Evolutionary conservation across 2,329 filamentous ascomycete genomes (phyloP).

Genomic region (Ophiocordyceps camponoti-rufipedis): DNA sequence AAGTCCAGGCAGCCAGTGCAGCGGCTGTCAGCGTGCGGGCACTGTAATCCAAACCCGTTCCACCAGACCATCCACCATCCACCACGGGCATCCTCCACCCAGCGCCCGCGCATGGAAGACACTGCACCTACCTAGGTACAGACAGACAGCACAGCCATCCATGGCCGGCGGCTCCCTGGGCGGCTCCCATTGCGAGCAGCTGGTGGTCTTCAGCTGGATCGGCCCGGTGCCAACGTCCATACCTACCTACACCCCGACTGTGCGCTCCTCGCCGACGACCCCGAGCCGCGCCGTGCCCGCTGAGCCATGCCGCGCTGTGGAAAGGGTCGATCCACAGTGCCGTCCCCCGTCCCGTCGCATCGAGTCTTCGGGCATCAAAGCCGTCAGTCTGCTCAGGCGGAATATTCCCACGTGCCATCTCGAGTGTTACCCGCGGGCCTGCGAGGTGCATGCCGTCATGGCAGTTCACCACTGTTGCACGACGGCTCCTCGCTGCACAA

Average conservation of each 20-base stretch:
- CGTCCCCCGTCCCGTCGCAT: too few relatives aligned
- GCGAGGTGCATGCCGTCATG: not conserved
- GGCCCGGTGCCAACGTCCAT: not conserved
- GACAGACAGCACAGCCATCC: too few relatives aligned
- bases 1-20: too few relatives aligned
- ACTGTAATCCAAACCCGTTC: too few relatives aligned
- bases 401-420: not conserved
- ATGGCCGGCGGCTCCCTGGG: too few relatives aligned
- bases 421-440: not conserved
- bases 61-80: too few relatives aligned
- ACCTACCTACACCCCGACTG: not conserved
- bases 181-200: too few relatives aligned
- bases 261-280: not conserved
- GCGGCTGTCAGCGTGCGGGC: too few relatives aligned
- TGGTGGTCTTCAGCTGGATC: not conserved
- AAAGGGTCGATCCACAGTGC: not conserved
- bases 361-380: not conserved
- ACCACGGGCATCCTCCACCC: too few relatives aligned
- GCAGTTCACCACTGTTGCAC: not conserved
- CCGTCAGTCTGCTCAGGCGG: not conserved
- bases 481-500: not conserved
- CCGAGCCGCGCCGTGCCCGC: not conserved
- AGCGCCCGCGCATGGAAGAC: too few relatives aligned
- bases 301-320: not conserved
- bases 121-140: too few relatives aligned